Percentiles rank a stretch among this genome's conserved stretches.
These are phyloP conservation scores for Xylaria polymorpha DNA, from an alignment of 2,329 filamentous ascomycete species.

Conservation along the genomic window DNA sequence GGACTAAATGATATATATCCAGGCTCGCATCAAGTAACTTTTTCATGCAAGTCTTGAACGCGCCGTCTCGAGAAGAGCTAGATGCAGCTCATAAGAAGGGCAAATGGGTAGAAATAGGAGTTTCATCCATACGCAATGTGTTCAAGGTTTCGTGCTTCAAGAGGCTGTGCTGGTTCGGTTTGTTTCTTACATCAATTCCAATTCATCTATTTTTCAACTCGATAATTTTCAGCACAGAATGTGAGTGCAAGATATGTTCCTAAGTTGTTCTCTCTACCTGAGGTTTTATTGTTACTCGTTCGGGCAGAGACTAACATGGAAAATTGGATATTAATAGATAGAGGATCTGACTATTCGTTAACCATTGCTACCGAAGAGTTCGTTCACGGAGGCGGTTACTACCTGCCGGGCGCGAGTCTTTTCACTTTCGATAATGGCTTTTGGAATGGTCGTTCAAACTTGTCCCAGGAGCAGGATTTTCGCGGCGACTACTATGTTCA, in stretches of 20 bases:
- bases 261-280: too few relatives aligned
- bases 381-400: not conserved
- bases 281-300: too few relatives aligned
- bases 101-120: slow-evolving; percentile 58
- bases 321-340: too few relatives aligned
- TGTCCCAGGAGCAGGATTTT: too few relatives aligned
- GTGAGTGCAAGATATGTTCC: too few relatives aligned
- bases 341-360: slow-evolving; percentile 19
- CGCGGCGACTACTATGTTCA: too few relatives aligned
- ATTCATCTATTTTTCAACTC: slow-evolving; percentile 42
- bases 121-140: slow-evolving; percentile 55
- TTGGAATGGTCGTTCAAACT: too few relatives aligned
- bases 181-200: too few relatives aligned
- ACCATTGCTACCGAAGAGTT: slow-evolving; percentile 37
- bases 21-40: slow-evolving; percentile 59
- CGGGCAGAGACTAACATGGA: too few relatives aligned
- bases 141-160: slow-evolving; percentile 37
- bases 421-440: too few relatives aligned
- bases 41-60: slow-evolving; percentile 61
- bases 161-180: slow-evolving; percentile 23
- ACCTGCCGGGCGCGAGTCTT: too few relatives aligned
- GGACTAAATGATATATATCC: too few relatives aligned
- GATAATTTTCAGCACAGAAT: slow-evolving; percentile 28
- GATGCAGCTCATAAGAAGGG: slow-evolving; percentile 56
- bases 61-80: slow-evolving; percentile 60